Percentiles rank a stretch among this genome's conserved stretches.
Conservation (phyloP, 805 yeast species). For the Candida railenensis region DNA sequence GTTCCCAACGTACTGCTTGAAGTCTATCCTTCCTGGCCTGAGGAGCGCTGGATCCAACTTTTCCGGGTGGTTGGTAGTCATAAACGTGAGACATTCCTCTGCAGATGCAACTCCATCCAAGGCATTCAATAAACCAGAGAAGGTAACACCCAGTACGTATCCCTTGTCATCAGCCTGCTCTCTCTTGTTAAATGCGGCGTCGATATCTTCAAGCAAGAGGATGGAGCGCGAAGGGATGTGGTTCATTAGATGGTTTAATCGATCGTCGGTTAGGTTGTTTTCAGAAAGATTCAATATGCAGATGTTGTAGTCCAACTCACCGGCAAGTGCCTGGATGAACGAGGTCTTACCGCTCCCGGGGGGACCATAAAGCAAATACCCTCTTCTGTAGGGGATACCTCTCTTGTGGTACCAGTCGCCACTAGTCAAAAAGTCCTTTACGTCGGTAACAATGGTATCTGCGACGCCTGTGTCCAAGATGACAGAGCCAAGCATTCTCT, state of each 20-base stretch:
- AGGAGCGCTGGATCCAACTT: conserved; percentile 87
- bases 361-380: conserved; percentile 91
- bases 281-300: conserved; percentile 91
- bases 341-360: conserved; percentile 98
- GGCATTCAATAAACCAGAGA: conserved; percentile 90
- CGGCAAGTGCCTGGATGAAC: conserved; percentile 94
- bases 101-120: conserved; percentile 97
- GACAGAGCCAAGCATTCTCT: conserved; percentile 81
- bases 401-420: conserved; percentile 93
- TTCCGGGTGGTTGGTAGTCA: conserved; percentile 98
- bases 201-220: conserved; percentile 85
- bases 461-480: conserved; percentile 76
- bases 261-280: conserved; percentile 87
- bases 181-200: conserved; percentile 82
- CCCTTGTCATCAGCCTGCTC: conserved; percentile 76
- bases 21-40: conserved; percentile 94
- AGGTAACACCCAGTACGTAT: conserved; percentile 77
- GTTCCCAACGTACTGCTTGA: conserved; percentile 76
- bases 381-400: conserved; percentile 97
- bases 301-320: conserved; percentile 92
- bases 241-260: conserved; percentile 93
- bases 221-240: conserved; percentile 90
- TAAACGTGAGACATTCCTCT: conserved; percentile 92
- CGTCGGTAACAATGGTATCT: conserved; percentile 66
- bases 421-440: conserved; percentile 71